Percentiles rank a stretch among this genome's conserved stretches.
phyloP scores from a whole-genome alignment of 2,329 filamentous ascomycete species.

The Alternaria novae-zelandiae region DNA sequence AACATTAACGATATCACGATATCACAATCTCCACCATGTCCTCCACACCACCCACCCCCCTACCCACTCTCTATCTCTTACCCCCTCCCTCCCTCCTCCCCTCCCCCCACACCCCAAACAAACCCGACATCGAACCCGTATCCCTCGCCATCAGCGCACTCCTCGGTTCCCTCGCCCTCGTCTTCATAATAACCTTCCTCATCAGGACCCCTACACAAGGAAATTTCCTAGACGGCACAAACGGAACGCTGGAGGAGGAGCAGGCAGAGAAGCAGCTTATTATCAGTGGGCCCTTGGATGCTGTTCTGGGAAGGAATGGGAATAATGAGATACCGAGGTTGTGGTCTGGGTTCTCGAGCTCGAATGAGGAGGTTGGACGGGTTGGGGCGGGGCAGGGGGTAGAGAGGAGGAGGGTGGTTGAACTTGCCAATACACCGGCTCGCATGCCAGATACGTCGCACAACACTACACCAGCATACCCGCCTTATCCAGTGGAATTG shows the following conservation, averaged over 20 bases:
- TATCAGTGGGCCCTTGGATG: neutral
- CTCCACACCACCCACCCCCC: neutral
- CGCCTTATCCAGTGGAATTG: neutral
- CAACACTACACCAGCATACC: too few relatives aligned
- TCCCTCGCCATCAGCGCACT: conserved; percentile 11
- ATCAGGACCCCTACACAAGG: neutral
- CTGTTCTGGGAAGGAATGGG: neutral
- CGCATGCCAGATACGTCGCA: too few relatives aligned
- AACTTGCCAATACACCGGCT: neutral
- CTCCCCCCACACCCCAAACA: neutral
- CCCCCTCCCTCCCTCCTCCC: conserved; percentile 3
- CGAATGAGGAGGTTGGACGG: neutral
- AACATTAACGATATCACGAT: too few relatives aligned
- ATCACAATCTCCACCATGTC: neutral
- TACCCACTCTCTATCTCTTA: conserved; percentile 6
- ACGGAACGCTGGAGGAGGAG: neutral
- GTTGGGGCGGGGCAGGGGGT: neutral
- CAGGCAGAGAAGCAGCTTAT: neutral
- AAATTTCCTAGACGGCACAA: neutral
- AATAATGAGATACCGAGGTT: neutral
- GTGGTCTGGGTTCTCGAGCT: neutral
- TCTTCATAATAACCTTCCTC: neutral
- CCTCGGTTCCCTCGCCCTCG: neutral
- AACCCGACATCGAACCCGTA: neutral
- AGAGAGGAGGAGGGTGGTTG: neutral